phyloP scores from a whole-genome alignment of 345 rosid genomes.

The Hypericum androsaemum region DNA sequence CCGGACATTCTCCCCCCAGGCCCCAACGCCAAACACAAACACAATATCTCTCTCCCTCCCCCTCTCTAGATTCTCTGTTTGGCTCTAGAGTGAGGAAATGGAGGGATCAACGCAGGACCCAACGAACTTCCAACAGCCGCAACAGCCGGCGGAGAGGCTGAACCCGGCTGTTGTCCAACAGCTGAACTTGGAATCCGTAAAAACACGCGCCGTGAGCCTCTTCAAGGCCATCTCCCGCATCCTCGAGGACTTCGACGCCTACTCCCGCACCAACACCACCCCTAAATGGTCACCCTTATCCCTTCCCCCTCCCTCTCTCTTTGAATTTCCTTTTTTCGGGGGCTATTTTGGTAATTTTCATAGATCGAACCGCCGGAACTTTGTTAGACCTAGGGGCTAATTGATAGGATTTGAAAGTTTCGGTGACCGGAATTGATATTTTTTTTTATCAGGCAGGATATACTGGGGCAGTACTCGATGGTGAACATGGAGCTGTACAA shows the following conservation, averaged over 20 bases:
- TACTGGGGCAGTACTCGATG: slow-evolving; percentile 84
- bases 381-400: no score
- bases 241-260: slow-evolving; percentile 74
- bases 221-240: slow-evolving; percentile 78
- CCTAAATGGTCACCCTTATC: slow-evolving; percentile 57
- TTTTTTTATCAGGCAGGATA: slow-evolving; percentile 59
- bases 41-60: no score
- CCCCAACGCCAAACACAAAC: no score
- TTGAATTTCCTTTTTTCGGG: not conserved
- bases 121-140: slow-evolving; percentile 14
- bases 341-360: no score
- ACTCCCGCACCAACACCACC: slow-evolving; percentile 61
- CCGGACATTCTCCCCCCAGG: no score
- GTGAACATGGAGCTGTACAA: slow-evolving; percentile 88
- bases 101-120: slow-evolving; percentile 16
- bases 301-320: not conserved
- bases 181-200: slow-evolving; percentile 68
- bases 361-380: no score
- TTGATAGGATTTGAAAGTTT: not conserved
- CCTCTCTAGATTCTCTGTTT: no score
- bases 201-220: slow-evolving; percentile 69
- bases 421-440: not conserved
- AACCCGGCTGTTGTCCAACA: slow-evolving; percentile 55
- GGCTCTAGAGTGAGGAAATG: not conserved
- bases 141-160: slow-evolving; percentile 45